These are phyloP conservation scores for Paratinospora sagittata DNA, from an alignment of 164 flowering plant genomes.

Conservation along the genomic window DNA sequence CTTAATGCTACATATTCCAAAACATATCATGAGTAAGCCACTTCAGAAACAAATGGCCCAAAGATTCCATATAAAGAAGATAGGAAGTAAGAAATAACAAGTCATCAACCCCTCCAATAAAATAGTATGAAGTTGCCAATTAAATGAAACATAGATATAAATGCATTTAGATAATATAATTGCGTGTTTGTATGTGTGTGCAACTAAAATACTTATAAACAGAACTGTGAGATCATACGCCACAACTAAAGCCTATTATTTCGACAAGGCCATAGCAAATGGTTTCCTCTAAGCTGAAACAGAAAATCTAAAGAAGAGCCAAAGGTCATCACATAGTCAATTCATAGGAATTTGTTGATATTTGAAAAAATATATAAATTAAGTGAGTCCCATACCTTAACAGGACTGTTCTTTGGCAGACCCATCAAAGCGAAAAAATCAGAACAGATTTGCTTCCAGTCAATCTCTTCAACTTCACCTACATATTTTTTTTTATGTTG, in stretches of 20 bases:
- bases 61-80: background rate
- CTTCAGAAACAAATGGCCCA: background rate
- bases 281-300: background rate
- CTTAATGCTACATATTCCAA: background rate
- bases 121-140: background rate
- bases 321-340: background rate
- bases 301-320: background rate
- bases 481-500: too few relatives aligned
- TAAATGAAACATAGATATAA: background rate
- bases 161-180: too few relatives aligned
- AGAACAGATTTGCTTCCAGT: too few relatives aligned
- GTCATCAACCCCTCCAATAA: too few relatives aligned
- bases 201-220: background rate
- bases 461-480: too few relatives aligned
- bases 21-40: background rate
- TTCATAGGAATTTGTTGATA: background rate
- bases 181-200: too few relatives aligned
- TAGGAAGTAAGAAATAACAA: background rate
- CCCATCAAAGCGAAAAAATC: too few relatives aligned
- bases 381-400: too few relatives aligned
- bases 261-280: background rate
- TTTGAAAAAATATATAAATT: too few relatives aligned
- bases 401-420: too few relatives aligned
- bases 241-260: too few relatives aligned
- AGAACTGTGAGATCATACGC: too few relatives aligned